Base-by-base conservation (phyloP, 805 yeast species). In the Saccharomycopsis schoenii region DNA sequence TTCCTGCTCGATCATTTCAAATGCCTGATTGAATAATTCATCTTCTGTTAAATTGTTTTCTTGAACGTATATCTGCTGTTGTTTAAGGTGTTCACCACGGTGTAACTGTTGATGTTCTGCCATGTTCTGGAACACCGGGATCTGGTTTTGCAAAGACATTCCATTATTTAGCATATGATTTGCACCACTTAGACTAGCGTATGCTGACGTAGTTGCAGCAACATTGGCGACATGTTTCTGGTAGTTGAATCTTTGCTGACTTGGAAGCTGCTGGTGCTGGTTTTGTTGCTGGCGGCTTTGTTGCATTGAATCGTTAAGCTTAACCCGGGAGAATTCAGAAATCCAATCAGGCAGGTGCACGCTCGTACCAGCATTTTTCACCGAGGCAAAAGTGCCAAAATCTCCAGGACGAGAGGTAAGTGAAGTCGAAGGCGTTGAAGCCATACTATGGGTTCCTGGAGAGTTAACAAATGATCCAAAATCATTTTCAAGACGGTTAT, bases 1-100 rank as follows among this genome's bases (percentile, higher is more conserved):
- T 34, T 58, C 58, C 6, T 54, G 57, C 61, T 74, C 76, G 5
- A 73, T 50, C 24, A 66, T 68, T 21, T 66, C 66, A 60, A 74
- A 73, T 0, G 70, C 71, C 4, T 62, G 58, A 19, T 70, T 72
- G 61, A 70, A 70, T 8, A 65, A 34, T 54, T 52, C 62, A 51
- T 62, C 62, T 51, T 60, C 63, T 9, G 52, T 21, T 8, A 47
- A 12, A 10, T 15, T 9, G 21, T 10, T 21, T 19, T 47, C 52
- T 25, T 47, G 52, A 15, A 21, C n/a, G 36, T 37, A 3, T 37
- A 37, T 34, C 36, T 61, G 63, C 36, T 61, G 63, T 6, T 55
- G 56, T 56, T 52, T 43, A 55, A 19, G 34, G 15, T 29, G 15
- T 24, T 56, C 50, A 25, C 61, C 12, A 24, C 50, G 60, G 29